Base-by-base conservation (phyloP, 148 eudicot species). In the Rhododendron ferrugineum region DNA sequence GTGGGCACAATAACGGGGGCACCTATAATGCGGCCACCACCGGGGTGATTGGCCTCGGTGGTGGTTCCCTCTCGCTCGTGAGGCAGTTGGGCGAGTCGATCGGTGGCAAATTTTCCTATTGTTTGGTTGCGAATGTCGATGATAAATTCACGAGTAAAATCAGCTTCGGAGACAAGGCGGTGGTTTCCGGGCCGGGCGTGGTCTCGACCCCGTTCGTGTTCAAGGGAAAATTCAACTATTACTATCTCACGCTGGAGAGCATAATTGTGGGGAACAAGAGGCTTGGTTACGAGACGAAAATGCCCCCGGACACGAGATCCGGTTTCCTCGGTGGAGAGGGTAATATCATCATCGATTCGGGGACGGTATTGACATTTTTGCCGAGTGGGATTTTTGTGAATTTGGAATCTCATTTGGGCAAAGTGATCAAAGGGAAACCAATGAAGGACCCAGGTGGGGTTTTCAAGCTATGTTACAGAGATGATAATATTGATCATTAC, bases 321-420 rank as follows among this genome's bases (percentile, higher is more conserved):
- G 16, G 34, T 0, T 23, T 11, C 11, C 0, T 7, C 3, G 46
- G 0, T 9, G 73, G 76, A 0, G 87, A 88, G 15, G 96, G 96
- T 5, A 94, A 94, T 82, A 93, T 94, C 52, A 90, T 95, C 50
- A 92, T 95, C 13, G 96, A 95, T 73, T 95, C 98, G 0, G 98
- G 98, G 4, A 94, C 98, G 0, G 93, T 98, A 0, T 64, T 95
- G 23, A 94, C 98, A 0, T 42, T 86, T 7, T 30, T 94, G 6
- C 96, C 97, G 7, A 70, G 0, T 0, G 16, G 0, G 86, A 83
- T 0, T 36, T 89, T 0, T 90, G 32, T 36, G 0, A 50, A 78
- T 0, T 60, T 94, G 18, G 85, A 37, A 16, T n/a, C 82, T 0
- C 79, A 86, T 0, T 64, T 94, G 80, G 22, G 3, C 10, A 16